These are phyloP conservation scores for Wickerhamiella spandovensis DNA, from an alignment of 805 yeast species.

Conservation along the genomic window DNA sequence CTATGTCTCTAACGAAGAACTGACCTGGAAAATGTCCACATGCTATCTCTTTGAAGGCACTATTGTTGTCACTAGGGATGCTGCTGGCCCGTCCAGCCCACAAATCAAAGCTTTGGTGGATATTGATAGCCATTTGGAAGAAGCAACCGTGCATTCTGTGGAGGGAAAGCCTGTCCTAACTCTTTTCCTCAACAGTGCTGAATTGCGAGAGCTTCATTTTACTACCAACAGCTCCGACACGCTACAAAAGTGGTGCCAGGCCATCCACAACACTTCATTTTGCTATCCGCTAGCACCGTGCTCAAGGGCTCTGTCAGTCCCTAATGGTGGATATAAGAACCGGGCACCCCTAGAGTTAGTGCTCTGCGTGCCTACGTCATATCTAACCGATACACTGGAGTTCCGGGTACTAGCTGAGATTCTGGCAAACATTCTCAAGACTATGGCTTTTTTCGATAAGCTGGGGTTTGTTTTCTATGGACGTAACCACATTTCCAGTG, in stretches of 20 bases:
- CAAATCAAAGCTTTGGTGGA: constrained; percentile 4
- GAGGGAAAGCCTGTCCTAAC: neutral
- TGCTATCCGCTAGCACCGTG: constrained; percentile 8
- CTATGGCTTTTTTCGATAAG: constrained; percentile 2
- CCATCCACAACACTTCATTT: neutral
- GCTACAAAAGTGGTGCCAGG: constrained; percentile 6
- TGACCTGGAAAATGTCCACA: neutral
- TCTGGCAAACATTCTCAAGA: neutral
- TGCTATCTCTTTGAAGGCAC: constrained; percentile 3
- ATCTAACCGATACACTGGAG: neutral
- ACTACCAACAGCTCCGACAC: constrained; percentile 1
- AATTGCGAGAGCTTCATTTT: constrained; percentile 3
- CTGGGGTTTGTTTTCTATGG: constrained; percentile 3
- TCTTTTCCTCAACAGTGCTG: neutral
- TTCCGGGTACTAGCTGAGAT: constrained; percentile 1
- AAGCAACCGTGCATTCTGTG: neutral
- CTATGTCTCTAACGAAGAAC: neutral
- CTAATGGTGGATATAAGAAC: neutral
- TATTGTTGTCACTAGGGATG: constrained; percentile 1
- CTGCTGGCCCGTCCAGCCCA: neutral
- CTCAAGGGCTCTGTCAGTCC: neutral
- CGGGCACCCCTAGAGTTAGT: constrained; percentile 3
- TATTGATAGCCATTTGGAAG: neutral
- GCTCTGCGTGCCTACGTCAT: constrained; percentile 1
- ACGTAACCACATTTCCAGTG: neutral